These are phyloP conservation scores for Agrocybe chaxingu DNA, from an alignment of 768 basidiomycete species.

Conservation along the genomic window DNA sequence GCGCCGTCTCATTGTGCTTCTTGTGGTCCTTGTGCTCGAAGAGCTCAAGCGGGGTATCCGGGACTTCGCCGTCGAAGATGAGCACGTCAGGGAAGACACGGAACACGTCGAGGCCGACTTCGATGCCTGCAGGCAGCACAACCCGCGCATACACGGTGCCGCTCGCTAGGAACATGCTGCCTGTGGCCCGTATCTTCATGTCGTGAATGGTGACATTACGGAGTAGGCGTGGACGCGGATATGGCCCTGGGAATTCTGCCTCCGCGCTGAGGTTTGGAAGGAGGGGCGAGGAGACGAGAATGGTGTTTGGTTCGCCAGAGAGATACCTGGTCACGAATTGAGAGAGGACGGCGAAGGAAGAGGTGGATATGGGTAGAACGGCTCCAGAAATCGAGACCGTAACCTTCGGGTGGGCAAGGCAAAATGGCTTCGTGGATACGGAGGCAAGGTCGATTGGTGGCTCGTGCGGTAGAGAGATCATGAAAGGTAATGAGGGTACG, in stretches of 20 bases:
- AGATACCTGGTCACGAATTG: conserved; percentile 64
- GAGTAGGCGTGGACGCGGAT: conserved; percentile 61
- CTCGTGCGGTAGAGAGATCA: conserved; percentile 16
- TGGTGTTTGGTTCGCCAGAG: conserved; percentile 50
- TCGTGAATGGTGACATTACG: conserved; percentile 70
- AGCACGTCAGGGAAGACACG: conserved; percentile 73
- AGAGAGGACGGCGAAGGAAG: conserved; percentile 45
- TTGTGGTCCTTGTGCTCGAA: neutral
- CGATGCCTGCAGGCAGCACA: conserved; percentile 67
- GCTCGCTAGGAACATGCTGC: conserved; percentile 56
- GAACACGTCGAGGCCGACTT: conserved; percentile 60
- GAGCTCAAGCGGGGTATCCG: conserved; percentile 19
- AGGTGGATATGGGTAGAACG: conserved; percentile 48
- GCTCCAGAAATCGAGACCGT: conserved; percentile 54
- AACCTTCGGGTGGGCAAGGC: conserved; percentile 65
- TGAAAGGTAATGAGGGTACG: conserved; percentile 59
- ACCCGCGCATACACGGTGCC: conserved; percentile 64
- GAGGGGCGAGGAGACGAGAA: conserved; percentile 53
- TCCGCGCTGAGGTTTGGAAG: conserved; percentile 44
- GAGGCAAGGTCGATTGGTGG: conserved; percentile 45
- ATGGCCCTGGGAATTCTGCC: conserved; percentile 63
- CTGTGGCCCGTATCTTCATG: conserved; percentile 53
- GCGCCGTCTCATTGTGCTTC: conserved; percentile 13
- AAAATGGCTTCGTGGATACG: conserved; percentile 52
- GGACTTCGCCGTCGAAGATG: conserved; percentile 71